Percentiles rank a stretch among this genome's conserved stretches.
phyloP scores from a whole-genome alignment of 495 filamentous ascomycete species.

The Penicillium desertorum region DNA sequence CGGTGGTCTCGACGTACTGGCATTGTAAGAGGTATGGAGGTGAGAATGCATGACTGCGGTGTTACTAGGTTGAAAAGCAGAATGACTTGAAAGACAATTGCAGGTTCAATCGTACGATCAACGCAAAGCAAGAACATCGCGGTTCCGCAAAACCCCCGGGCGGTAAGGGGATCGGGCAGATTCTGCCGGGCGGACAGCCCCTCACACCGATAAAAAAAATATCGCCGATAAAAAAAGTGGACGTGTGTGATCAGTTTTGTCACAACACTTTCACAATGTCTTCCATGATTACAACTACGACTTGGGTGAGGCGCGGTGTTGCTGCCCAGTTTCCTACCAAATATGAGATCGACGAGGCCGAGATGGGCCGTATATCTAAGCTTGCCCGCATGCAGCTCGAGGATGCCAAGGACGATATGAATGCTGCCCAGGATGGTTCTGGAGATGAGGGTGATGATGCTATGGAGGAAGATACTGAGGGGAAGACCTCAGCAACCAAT shows the following conservation, averaged over 20 bases:
- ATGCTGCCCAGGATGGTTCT: conserved; percentile 55
- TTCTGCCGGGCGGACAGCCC: conserved; percentile 41
- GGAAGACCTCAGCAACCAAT: conserved; percentile 25
- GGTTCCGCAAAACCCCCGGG: conserved; percentile 25
- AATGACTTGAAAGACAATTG: not conserved
- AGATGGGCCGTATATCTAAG: conserved; percentile 85
- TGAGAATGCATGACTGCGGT: conserved; percentile 81
- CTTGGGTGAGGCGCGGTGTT: conserved; percentile 93
- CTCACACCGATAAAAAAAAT: conserved; percentile 37
- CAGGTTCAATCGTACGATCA: conserved; percentile 11
- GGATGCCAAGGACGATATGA: conserved; percentile 84
- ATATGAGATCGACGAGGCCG: conserved; percentile 88
- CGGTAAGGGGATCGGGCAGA: conserved; percentile 27
- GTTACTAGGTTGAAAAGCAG: not conserved
- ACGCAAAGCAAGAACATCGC: conserved; percentile 1
- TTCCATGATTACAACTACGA: conserved; percentile 86
- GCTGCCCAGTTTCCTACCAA: conserved; percentile 88
- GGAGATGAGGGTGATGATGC: conserved; percentile 30
- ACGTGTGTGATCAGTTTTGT: conserved; percentile 15
- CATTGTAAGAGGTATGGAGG: conserved; percentile 86
- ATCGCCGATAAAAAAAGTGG: conserved; percentile 32
- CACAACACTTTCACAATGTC: conserved; percentile 50
- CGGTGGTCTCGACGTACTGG: conserved; percentile 54
- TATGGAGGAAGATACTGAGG: conserved; percentile 28
- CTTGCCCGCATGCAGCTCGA: conserved; percentile 89